Percentiles rank a stretch among this genome's conserved stretches.
These are phyloP conservation scores for Magnaporthiopsis rhizophila DNA, from an alignment of 2,329 filamentous ascomycete genomes.

Conservation along the genomic window DNA sequence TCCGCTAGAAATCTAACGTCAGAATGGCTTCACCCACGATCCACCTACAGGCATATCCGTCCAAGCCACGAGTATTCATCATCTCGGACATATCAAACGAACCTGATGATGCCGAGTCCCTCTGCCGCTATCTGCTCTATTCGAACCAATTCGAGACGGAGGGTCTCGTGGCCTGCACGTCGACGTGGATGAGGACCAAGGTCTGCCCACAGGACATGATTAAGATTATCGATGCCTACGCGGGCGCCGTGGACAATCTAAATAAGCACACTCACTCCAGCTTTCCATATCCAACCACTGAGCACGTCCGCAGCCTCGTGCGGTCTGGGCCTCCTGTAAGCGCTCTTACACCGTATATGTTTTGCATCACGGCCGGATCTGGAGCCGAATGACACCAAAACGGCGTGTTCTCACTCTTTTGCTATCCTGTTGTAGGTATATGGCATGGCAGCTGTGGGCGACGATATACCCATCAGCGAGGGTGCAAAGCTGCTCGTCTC, in stretches of 20 bases:
- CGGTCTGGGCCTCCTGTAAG: slow-evolving; percentile 21
- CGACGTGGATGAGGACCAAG: slow-evolving; percentile 34
- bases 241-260: slow-evolving; percentile 35
- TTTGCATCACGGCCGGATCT: too few relatives aligned
- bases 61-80: slow-evolving; percentile 30
- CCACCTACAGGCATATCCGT: slow-evolving; percentile 7
- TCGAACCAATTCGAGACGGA: slow-evolving; percentile 37
- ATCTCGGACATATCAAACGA: slow-evolving; percentile 38
- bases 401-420: too few relatives aligned
- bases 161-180: slow-evolving; percentile 36
- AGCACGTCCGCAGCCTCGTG: slow-evolving; percentile 21
- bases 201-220: slow-evolving; percentile 33
- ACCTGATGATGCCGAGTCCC: slow-evolving; percentile 35
- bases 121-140: slow-evolving; percentile 36
- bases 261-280: slow-evolving; percentile 34
- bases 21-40: background rate
- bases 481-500: slow-evolving; percentile 35
- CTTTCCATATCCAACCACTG: slow-evolving; percentile 24
- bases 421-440: slow-evolving; percentile 17
- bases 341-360: too few relatives aligned
- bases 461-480: slow-evolving; percentile 23
- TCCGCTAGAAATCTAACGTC: too few relatives aligned
- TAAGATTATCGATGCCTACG: slow-evolving; percentile 35
- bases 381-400: too few relatives aligned
- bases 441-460: slow-evolving; percentile 24